Percentiles rank a stretch among this genome's conserved stretches.
phyloP scores from a whole-genome alignment of 139 green algal genomes.

The Volvox reticuliferus region DNA sequence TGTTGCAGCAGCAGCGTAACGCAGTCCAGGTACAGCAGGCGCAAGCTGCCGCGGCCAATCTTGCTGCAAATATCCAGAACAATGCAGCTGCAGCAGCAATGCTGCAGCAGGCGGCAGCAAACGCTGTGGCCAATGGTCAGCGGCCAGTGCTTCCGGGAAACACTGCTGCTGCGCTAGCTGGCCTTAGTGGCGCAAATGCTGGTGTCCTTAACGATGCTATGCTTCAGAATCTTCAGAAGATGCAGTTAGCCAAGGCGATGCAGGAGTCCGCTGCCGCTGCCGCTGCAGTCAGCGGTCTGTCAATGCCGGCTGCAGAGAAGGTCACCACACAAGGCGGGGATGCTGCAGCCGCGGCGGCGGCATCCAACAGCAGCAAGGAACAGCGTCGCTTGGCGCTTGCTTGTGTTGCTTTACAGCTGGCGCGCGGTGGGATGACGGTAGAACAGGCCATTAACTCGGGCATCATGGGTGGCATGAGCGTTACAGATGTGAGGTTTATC shows the following conservation, averaged over 20 bases:
- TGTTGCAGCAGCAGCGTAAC: conserved; percentile 43
- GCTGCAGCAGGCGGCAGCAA: conserved; percentile 38
- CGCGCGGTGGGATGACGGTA: conserved; percentile 54
- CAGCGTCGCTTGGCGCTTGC: conserved; percentile 65
- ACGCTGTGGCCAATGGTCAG: conserved; percentile 32
- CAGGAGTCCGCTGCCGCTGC: not conserved
- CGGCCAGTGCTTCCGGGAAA: not conserved
- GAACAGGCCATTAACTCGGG: conserved; percentile 67
- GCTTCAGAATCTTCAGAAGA: conserved; percentile 39
- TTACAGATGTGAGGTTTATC: conserved; percentile 66
- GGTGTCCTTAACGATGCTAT: conserved; percentile 26
- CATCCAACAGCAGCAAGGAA: conserved; percentile 48
- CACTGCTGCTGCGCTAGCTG: conserved; percentile 1
- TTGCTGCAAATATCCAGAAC: conserved; percentile 26
- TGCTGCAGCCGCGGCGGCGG: not conserved
- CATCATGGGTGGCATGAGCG: conserved; percentile 71
- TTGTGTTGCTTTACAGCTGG: conserved; percentile 66
- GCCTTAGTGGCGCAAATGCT: not conserved
- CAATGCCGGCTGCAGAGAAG: not conserved
- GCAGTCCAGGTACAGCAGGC: conserved; percentile 42
- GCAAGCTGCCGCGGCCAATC: conserved; percentile 20
- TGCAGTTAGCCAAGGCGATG: conserved; percentile 45
- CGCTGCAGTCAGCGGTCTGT: not conserved
- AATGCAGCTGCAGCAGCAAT: conserved; percentile 15
- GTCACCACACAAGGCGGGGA: not conserved